phyloP scores from a whole-genome alignment of 73 alveolate species.

The Blepharisma stoltei region DNA sequence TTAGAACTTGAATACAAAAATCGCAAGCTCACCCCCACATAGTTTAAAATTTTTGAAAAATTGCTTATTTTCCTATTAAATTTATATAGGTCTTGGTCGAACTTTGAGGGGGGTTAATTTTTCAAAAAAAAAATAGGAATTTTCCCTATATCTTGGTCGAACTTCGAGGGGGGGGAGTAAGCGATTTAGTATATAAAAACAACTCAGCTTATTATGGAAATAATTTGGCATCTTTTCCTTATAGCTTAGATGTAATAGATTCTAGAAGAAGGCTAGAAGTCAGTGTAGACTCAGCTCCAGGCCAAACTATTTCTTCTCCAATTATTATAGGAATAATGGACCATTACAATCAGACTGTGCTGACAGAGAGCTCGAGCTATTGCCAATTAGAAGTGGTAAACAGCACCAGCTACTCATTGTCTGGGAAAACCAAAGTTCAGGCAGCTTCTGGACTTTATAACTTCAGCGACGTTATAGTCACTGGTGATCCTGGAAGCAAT shows the following conservation, averaged over 20 bases:
- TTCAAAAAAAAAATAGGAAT: too few relatives aligned
- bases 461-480: neutral
- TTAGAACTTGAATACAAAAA: too few relatives aligned
- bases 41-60: too few relatives aligned
- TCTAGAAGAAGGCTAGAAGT: neutral
- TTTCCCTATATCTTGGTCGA: too few relatives aligned
- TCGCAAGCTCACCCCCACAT: too few relatives aligned
- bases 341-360: conserved; percentile 16
- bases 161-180: too few relatives aligned
- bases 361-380: neutral
- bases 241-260: neutral
- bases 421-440: neutral
- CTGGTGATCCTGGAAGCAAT: neutral
- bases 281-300: neutral
- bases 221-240: conserved; percentile 7
- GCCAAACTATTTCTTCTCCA: neutral
- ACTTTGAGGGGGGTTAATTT: too few relatives aligned
- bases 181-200: neutral
- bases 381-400: neutral
- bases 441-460: neutral
- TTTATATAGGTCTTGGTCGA: too few relatives aligned
- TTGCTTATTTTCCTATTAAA: too few relatives aligned
- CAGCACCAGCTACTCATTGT: neutral
- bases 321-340: neutral
- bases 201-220: conserved; percentile 15